Conservation (phyloP, 257 asterid genomes). For the Gentiana macrophylla region DNA sequence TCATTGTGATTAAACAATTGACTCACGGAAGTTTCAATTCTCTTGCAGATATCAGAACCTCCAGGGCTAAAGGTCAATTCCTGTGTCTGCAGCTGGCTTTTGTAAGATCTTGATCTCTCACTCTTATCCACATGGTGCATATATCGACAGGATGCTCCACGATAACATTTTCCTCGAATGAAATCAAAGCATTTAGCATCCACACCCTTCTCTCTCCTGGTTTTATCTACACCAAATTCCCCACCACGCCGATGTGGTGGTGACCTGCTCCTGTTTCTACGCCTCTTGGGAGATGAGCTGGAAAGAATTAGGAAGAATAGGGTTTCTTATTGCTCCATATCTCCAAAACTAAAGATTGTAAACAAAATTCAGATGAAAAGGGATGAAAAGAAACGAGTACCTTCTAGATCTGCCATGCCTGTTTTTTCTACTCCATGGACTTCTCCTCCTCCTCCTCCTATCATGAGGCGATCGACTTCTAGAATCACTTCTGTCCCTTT, state of each 20-base stretch:
- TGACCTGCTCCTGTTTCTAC: slow-evolving; percentile 62
- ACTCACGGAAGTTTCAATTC: slow-evolving; percentile 17
- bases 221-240: slow-evolving; percentile 34
- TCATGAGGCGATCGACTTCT: slow-evolving; percentile 75
- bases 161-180: slow-evolving; percentile 71
- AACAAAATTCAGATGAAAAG: slow-evolving; percentile 4
- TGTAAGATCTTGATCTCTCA: slow-evolving; percentile 37
- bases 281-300: slow-evolving; percentile 76
- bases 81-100: slow-evolving; percentile 36
- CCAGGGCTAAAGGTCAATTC: slow-evolving; percentile 25
- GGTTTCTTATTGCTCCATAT: slow-evolving; percentile 5
- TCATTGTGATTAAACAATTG: slow-evolving; percentile 19
- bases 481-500: slow-evolving; percentile 63
- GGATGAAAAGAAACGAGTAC: slow-evolving; percentile 18
- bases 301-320: slow-evolving; percentile 15
- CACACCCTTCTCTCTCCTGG: slow-evolving; percentile 40
- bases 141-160: slow-evolving; percentile 73
- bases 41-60: slow-evolving; percentile 24
- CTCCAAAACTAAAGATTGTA: slow-evolving; percentile 5
- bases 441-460: slow-evolving; percentile 54
- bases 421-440: slow-evolving; percentile 59
- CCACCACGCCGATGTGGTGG: slow-evolving; percentile 42
- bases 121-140: slow-evolving; percentile 52
- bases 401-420: slow-evolving; percentile 74
- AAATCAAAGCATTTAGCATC: slow-evolving; percentile 54